Evolutionary conservation across 2,329 filamentous ascomycete genomes (phyloP).

Genomic region (Penicillium sp.): DNA sequence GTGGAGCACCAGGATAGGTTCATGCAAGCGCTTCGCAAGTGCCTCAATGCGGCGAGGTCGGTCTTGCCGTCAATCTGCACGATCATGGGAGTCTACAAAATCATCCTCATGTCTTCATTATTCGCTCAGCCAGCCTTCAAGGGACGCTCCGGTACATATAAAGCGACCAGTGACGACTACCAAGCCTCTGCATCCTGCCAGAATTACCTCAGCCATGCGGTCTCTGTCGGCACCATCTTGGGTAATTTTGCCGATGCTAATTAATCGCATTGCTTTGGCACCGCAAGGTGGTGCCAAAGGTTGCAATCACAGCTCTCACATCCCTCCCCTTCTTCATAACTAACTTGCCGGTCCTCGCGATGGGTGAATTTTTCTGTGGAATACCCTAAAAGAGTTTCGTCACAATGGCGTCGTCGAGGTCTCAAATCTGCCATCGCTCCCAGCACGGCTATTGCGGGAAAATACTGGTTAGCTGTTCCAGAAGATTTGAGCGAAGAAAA

Average conservation of each 20-base stretch:
- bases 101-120: constrained; percentile 11
- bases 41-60: constrained; percentile 13
- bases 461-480: too few species aligned
- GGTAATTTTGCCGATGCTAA: constrained; percentile 69
- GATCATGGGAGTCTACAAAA: constrained; percentile 16
- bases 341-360: constrained; percentile 61
- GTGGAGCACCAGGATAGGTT: constrained; percentile 1
- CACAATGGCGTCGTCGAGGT: constrained; percentile 57
- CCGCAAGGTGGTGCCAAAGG: constrained; percentile 63
- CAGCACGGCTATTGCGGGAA: constrained; percentile 48
- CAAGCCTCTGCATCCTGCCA: constrained; percentile 61
- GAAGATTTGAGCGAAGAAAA: too few species aligned
- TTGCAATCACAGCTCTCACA: constrained; percentile 60
- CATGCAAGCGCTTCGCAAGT: constrained; percentile 7
- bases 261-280: constrained; percentile 68
- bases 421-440: constrained; percentile 52
- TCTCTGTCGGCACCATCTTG: constrained; percentile 66
- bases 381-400: constrained; percentile 62
- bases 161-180: constrained; percentile 33
- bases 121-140: constrained; percentile 7
- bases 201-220: constrained; percentile 60
- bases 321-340: constrained; percentile 68
- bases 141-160: constrained; percentile 6
- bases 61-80: constrained; percentile 8
- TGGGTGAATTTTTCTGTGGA: constrained; percentile 66